phyloP scores from a whole-genome alignment of 2,329 filamentous ascomycete species.

The Xylaria sp. region DNA sequence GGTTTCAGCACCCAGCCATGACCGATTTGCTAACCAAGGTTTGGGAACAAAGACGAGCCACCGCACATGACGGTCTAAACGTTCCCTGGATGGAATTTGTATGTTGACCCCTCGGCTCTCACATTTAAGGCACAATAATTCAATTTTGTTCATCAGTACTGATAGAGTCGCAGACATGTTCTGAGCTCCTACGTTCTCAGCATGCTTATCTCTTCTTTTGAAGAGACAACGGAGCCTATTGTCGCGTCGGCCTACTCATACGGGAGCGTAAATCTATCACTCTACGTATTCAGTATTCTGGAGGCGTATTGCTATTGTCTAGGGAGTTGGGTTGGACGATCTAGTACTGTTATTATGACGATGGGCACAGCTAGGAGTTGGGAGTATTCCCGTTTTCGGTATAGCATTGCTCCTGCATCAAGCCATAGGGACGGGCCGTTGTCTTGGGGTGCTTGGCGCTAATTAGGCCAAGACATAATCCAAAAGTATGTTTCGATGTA shows the following conservation, averaged over 20 bases:
- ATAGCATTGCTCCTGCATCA: neutral
- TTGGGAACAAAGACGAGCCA: slow-evolving; percentile 4
- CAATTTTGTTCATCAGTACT: neutral
- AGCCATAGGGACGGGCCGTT: too few relatives aligned
- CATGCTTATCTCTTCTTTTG: slow-evolving; percentile 10
- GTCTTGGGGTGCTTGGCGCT: too few relatives aligned
- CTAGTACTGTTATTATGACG: too few relatives aligned
- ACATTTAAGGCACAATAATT: neutral
- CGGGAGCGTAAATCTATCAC: neutral
- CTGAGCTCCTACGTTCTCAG: slow-evolving; percentile 8
- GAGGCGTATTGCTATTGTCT: too few relatives aligned
- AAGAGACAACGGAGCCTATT: neutral
- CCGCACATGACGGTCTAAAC: neutral
- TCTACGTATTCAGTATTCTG: neutral
- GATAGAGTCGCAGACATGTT: slow-evolving; percentile 1
- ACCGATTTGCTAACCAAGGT: slow-evolving; percentile 7
- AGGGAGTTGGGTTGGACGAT: too few relatives aligned
- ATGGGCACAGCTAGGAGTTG: neutral
- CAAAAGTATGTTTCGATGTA: too few relatives aligned
- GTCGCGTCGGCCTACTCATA: neutral
- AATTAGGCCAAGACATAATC: too few relatives aligned
- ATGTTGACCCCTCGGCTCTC: neutral
- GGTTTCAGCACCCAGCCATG: slow-evolving; percentile 12
- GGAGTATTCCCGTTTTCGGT: neutral
- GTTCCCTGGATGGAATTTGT: slow-evolving; percentile 15